Conservation (phyloP, 2,329 filamentous ascomycete species). For the Xylariaceae sp. region DNA sequence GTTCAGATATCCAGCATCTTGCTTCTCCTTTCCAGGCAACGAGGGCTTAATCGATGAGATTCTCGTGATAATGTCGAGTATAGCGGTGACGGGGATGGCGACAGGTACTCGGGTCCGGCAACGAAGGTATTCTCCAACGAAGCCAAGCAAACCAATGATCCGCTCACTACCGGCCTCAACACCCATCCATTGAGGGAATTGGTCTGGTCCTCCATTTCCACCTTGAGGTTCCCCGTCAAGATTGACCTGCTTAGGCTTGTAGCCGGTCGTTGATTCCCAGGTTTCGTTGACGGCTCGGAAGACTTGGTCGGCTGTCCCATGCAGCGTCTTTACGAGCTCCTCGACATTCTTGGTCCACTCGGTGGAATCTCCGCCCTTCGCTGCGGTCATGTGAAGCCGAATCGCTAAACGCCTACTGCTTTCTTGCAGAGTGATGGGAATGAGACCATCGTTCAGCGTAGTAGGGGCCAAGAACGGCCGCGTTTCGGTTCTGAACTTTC, state of each 20-base stretch:
- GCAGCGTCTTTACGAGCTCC: conserved; percentile 57
- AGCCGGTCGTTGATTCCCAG: conserved; percentile 64
- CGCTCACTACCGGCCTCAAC: conserved; percentile 69
- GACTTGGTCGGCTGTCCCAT: conserved; percentile 67
- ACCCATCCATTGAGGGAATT: conserved; percentile 67
- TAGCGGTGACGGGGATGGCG: conserved; percentile 58
- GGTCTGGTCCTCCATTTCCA: conserved; percentile 41
- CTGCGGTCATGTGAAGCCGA: conserved; percentile 71
- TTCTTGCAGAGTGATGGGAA: conserved; percentile 49
- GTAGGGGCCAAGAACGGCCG: conserved; percentile 60
- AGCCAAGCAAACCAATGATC: conserved; percentile 58
- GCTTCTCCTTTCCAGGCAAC: conserved; percentile 41
- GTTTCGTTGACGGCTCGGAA: conserved; percentile 76
- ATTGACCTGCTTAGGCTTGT: conserved; percentile 39
- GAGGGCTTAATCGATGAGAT: conserved; percentile 60
- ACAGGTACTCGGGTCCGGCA: conserved; percentile 61
- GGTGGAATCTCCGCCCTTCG: conserved; percentile 69
- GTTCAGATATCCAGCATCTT: conserved; percentile 57
- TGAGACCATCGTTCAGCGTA: conserved; percentile 42
- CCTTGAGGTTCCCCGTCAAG: conserved; percentile 44
- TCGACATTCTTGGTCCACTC: conserved; percentile 71
- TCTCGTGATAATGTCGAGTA: conserved; percentile 65
- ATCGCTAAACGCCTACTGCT: conserved; percentile 62
- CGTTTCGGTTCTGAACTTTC: conserved; percentile 60
- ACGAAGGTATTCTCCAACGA: conserved; percentile 59